phyloP scores from a whole-genome alignment of 1,139 yeast species.

The Zygosaccharomyces sapae region DNA sequence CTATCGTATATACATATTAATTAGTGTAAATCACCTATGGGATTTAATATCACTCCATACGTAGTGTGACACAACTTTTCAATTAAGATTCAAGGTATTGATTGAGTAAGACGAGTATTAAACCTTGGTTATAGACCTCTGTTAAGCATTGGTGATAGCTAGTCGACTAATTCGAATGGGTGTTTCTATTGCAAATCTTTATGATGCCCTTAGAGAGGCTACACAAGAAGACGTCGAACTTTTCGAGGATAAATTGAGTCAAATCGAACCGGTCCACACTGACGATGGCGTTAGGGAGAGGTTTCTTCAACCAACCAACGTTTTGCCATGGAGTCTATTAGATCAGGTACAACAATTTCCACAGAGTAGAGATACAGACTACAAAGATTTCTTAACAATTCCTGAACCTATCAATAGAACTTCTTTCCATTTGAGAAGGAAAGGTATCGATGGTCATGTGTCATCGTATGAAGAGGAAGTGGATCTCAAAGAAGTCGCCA shows the following conservation, averaged over 20 bases:
- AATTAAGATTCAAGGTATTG: neutral
- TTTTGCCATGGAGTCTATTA: slow-evolving; percentile 31
- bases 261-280: slow-evolving; percentile 8
- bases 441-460: slow-evolving; percentile 74
- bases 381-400: slow-evolving; percentile 40
- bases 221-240: slow-evolving; percentile 24
- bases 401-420: slow-evolving; percentile 58
- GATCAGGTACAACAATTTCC: slow-evolving; percentile 34
- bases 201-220: slow-evolving; percentile 20
- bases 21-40: neutral
- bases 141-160: neutral
- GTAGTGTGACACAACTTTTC: neutral
- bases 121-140: neutral
- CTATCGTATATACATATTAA: neutral
- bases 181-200: slow-evolving; percentile 23
- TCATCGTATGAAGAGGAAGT: slow-evolving; percentile 59
- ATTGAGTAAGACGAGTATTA: neutral
- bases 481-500: slow-evolving; percentile 45
- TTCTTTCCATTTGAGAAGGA: slow-evolving; percentile 56
- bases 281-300: slow-evolving; percentile 18
- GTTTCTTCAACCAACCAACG: slow-evolving; percentile 29
- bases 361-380: slow-evolving; percentile 38
- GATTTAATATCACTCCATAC: neutral
- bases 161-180: neutral
- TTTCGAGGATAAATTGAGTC: slow-evolving; percentile 24